Evolutionary conservation across 441 rosid genomes (phyloP).

Genomic region (Biscutella laevigata): DNA sequence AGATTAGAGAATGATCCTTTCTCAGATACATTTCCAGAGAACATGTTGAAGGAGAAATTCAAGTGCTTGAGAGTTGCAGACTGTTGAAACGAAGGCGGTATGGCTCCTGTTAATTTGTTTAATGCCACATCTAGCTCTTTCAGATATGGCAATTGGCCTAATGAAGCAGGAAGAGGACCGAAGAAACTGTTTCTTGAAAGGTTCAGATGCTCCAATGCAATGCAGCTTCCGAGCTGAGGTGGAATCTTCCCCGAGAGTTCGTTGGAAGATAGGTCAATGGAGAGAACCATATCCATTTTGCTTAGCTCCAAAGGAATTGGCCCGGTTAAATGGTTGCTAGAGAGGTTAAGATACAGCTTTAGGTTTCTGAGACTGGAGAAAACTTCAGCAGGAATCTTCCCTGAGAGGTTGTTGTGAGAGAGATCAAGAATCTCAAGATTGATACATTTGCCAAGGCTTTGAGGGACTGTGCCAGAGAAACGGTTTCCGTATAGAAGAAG

Average conservation of each 20-base stretch:
- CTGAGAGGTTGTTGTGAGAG: slow-evolving; percentile 46
- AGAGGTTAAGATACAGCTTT: slow-evolving; percentile 53
- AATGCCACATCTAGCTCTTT: slow-evolving; percentile 38
- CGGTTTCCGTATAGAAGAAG: slow-evolving; percentile 48
- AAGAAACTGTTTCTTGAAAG: slow-evolving; percentile 40
- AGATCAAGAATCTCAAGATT: slow-evolving; percentile 81
- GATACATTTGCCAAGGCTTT: slow-evolving; percentile 54
- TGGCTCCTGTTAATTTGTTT: slow-evolving; percentile 38
- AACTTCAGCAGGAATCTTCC: slow-evolving; percentile 41
- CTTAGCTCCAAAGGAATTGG: slow-evolving; percentile 47
- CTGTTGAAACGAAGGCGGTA: slow-evolving; percentile 39
- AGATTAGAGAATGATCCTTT: slow-evolving; percentile 41
- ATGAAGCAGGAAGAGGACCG: slow-evolving; percentile 40
- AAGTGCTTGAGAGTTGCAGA: slow-evolving; percentile 41
- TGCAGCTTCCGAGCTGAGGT: slow-evolving; percentile 49
- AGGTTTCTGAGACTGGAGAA: slow-evolving; percentile 42
- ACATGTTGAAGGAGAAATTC: slow-evolving; percentile 51
- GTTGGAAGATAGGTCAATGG: slow-evolving; percentile 50
- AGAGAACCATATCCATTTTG: slow-evolving; percentile 68
- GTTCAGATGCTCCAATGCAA: slow-evolving; percentile 53
- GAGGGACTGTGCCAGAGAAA: slow-evolving; percentile 62
- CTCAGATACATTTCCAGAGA: slow-evolving; percentile 36
- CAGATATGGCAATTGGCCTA: slow-evolving; percentile 52
- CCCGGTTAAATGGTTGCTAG: slow-evolving; percentile 44
- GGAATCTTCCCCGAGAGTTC: slow-evolving; percentile 45